phyloP scores from a whole-genome alignment of 2,329 filamentous ascomycete genomes.

The Dactylellina leptospora region DNA sequence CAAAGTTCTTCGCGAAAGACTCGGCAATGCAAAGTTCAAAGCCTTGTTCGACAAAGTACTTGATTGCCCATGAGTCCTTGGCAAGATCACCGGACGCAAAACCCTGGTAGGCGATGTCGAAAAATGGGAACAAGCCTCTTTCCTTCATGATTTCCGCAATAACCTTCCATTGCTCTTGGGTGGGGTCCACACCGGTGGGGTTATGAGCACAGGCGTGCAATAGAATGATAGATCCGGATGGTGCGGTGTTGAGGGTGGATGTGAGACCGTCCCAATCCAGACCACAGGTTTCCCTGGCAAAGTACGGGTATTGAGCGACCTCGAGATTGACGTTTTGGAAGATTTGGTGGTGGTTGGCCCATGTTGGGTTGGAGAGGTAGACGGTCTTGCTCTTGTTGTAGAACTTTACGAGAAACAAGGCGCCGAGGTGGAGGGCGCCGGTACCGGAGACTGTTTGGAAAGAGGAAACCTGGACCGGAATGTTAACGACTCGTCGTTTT shows the following conservation, averaged over 20 bases:
- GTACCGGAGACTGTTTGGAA: conserved; percentile 99
- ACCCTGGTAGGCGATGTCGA: conserved; percentile 99
- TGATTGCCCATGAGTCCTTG: conserved; percentile 90
- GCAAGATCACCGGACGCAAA: conserved; percentile 93
- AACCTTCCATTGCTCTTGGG: conserved; percentile 87
- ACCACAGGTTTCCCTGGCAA: conserved; percentile 98
- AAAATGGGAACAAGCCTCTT: conserved; percentile 91
- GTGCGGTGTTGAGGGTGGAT: conserved; percentile 86
- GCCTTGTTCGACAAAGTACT: conserved; percentile 91
- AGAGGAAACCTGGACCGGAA: conserved; percentile 75
- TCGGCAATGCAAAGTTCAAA: conserved; percentile 88
- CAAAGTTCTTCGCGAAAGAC: conserved; percentile 85
- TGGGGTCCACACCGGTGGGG: conserved; percentile 95
- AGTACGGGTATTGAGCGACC: conserved; percentile 97
- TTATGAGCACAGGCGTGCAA: conserved; percentile 98
- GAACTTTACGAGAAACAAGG: conserved; percentile 89
- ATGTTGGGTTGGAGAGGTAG: conserved; percentile 94
- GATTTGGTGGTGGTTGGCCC: conserved; percentile 97
- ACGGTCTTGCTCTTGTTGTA: conserved; percentile 89
- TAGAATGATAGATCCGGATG: conserved; percentile 85
- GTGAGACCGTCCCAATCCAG: conserved; percentile 96
- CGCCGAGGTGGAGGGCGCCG: conserved; percentile 92
- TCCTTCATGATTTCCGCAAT: conserved; percentile 87
- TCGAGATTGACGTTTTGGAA: conserved; percentile 91
- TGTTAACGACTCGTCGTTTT: conserved; percentile 58